Conservation (phyloP, 164 flowering plant species). For the Magnolia sinica region DNA sequence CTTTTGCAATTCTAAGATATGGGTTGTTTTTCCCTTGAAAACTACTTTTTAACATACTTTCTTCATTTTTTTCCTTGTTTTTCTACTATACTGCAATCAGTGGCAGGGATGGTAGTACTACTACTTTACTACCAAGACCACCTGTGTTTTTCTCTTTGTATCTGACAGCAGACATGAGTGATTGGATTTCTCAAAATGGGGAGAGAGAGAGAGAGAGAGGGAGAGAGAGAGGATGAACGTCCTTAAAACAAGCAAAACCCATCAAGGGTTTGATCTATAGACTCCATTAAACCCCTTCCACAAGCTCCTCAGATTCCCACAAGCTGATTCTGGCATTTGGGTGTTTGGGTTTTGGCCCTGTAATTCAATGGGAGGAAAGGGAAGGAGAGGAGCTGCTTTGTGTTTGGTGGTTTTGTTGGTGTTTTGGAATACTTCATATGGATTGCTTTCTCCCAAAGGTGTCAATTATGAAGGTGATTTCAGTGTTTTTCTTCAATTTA, state of each 20-base stretch:
- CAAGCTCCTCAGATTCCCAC: slow-evolving; percentile 5
- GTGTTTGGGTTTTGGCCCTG: neutral
- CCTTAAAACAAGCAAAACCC: slow-evolving; percentile 21
- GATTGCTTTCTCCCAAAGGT: slow-evolving; percentile 80
- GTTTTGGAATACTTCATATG: slow-evolving; percentile 41
- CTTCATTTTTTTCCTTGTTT: slow-evolving; percentile 20
- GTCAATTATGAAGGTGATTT: slow-evolving; percentile 89
- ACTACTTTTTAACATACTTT: slow-evolving; percentile 1
- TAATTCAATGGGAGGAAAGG: slow-evolving; percentile 37
- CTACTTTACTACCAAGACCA: slow-evolving; percentile 28
- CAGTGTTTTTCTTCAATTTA: neutral
- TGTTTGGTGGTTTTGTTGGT: slow-evolving; percentile 36
- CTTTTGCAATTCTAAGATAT: neutral
- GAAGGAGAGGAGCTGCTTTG: slow-evolving; percentile 19
- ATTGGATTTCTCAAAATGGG: slow-evolving; percentile 25
- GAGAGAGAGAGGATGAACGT: slow-evolving; percentile 20
- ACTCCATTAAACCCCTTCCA: slow-evolving; percentile 16
- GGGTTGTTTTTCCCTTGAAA: neutral
- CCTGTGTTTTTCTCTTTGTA: slow-evolving; percentile 20
- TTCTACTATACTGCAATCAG: slow-evolving; percentile 25
- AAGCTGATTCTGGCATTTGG: slow-evolving; percentile 20
- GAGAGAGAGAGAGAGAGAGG: neutral
- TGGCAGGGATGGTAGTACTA: slow-evolving; percentile 55
- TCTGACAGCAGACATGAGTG: slow-evolving; percentile 31
- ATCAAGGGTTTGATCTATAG: slow-evolving; percentile 4